Conservation (phyloP, 495 filamentous ascomycete species). For the Diplogelasinospora grovesii region DNA sequence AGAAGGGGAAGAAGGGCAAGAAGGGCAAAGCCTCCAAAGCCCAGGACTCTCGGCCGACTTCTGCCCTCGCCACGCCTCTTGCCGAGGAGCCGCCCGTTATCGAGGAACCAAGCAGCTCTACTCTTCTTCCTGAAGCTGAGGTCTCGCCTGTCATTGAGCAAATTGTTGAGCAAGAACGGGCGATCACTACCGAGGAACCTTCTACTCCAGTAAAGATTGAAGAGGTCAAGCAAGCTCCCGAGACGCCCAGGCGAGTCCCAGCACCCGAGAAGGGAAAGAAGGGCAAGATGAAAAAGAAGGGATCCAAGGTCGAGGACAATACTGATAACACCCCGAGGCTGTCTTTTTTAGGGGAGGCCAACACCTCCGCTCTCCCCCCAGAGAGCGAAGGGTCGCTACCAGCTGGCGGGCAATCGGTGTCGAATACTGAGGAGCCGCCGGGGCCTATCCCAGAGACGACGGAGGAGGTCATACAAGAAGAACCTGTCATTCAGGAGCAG, state of each 20-base stretch:
- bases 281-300: constrained; percentile 4
- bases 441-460: too few relatives aligned
- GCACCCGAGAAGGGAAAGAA: constrained; percentile 20
- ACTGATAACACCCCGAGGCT: constrained; percentile 12
- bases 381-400: too few relatives aligned
- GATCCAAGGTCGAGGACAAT: constrained; percentile 1
- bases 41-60: constrained; percentile 13
- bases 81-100: constrained; percentile 15
- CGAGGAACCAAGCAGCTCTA: too few relatives aligned
- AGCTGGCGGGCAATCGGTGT: too few relatives aligned
- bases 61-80: constrained; percentile 5
- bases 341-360: background rate
- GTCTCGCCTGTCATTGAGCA: constrained; percentile 4
- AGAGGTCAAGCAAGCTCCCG: background rate
- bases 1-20: constrained; percentile 21
- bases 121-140: too few relatives aligned
- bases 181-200: constrained; percentile 19
- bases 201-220: background rate
- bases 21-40: too few relatives aligned
- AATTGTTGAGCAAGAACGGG: constrained; percentile 1
- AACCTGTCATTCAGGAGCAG: too few relatives aligned
- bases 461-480: too few relatives aligned
- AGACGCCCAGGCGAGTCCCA: background rate
- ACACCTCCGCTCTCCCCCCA: too few relatives aligned
- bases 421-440: too few relatives aligned